These are phyloP conservation scores for Carallia pectinifolia DNA, from an alignment of 345 rosid genomes.

Conservation along the genomic window DNA sequence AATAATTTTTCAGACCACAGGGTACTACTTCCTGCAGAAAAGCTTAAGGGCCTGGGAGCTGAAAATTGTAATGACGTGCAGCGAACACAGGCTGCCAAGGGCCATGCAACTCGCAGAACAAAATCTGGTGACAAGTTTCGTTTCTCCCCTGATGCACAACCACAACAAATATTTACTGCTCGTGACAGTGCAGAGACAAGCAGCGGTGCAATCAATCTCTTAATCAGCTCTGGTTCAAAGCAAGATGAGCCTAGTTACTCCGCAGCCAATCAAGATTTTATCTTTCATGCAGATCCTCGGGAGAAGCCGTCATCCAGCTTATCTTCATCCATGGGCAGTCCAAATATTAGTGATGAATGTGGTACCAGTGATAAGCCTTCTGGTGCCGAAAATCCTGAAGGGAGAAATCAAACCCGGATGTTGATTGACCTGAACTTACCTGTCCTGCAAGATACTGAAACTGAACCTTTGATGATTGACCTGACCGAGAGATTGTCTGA, in stretches of 20 bases:
- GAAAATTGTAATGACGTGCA: constrained; percentile 16
- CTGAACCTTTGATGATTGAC: constrained; percentile 22
- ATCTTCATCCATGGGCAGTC: constrained; percentile 40
- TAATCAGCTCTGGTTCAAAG: constrained; percentile 24
- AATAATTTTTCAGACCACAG: neutral
- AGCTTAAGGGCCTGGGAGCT: neutral
- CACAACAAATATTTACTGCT: constrained; percentile 26
- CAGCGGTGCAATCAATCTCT: constrained; percentile 31
- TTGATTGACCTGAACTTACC: constrained; percentile 55
- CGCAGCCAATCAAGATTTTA: constrained; percentile 33
- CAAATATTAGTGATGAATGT: constrained; percentile 33
- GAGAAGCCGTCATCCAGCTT: constrained; percentile 36
- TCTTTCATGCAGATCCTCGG: constrained; percentile 27
- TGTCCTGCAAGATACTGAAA: constrained; percentile 36
- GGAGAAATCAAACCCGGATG: constrained; percentile 27
- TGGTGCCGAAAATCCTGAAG: constrained; percentile 26
- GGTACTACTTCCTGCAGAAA: neutral
- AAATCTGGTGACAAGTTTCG: constrained; percentile 28
- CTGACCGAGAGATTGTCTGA: constrained; percentile 7
- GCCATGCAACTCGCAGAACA: constrained; percentile 21
- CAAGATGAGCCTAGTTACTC: constrained; percentile 30
- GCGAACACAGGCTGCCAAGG: constrained; percentile 22
- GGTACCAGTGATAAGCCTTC: constrained; percentile 9
- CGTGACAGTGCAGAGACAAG: constrained; percentile 40
- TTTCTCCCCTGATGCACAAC: constrained; percentile 27